Percentiles rank a stretch among this genome's conserved stretches.
These are phyloP conservation scores for Globisporangium iwayamae DNA, from an alignment of 352 stramenopile species.

Conservation along the genomic window DNA sequence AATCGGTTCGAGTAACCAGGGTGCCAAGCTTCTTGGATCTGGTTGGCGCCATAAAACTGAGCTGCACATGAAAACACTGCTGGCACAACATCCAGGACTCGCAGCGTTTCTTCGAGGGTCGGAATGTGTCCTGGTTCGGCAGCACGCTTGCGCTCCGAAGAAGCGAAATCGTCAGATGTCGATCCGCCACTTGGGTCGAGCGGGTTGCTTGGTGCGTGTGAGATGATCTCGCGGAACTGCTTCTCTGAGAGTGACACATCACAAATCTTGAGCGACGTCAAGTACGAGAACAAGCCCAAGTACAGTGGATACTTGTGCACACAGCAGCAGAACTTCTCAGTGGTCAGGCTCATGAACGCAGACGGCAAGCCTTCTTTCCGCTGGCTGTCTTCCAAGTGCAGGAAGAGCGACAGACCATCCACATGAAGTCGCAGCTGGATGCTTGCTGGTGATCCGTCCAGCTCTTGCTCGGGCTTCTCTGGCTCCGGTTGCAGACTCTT, in stretches of 20 bases:
- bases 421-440: conserved; percentile 79
- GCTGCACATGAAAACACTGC: conserved; percentile 77
- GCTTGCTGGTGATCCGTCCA: conserved; percentile 31
- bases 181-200: background rate
- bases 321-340: conserved; percentile 68
- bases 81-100: conserved; percentile 44
- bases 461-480: conserved; percentile 20
- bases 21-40: conserved; percentile 79
- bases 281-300: conserved; percentile 66
- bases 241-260: conserved; percentile 60
- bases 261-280: conserved; percentile 70
- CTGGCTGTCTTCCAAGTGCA: conserved; percentile 52
- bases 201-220: conserved; percentile 27
- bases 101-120: conserved; percentile 53
- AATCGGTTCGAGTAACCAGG: conserved; percentile 76
- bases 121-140: conserved; percentile 39
- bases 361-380: conserved; percentile 28
- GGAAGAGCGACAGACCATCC: conserved; percentile 56
- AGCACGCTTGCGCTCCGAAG: conserved; percentile 1
- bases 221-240: conserved; percentile 64
- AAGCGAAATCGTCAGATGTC: conserved; percentile 1
- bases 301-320: conserved; percentile 70
- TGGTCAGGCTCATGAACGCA: conserved; percentile 57
- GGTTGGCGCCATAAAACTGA: conserved; percentile 71
- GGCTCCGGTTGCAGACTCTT: conserved; percentile 16